Evolutionary conservation across 495 filamentous ascomycete genomes (phyloP).

Genomic region (Penicillium odoratum): DNA sequence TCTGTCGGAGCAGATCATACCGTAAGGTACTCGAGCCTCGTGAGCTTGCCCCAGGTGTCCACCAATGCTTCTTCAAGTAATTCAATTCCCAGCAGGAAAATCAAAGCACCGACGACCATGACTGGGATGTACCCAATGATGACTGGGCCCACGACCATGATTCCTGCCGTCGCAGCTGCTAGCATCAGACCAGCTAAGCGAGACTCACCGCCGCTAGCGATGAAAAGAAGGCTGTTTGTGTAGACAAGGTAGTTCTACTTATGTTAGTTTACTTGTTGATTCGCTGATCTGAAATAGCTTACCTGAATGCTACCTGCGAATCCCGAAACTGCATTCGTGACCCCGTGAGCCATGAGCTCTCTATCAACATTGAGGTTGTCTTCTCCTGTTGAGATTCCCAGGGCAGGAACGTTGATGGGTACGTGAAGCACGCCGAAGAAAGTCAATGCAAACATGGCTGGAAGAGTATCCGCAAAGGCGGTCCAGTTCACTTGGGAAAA

Average conservation of each 20-base stretch:
- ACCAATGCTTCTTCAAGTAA: slow-evolving; percentile 83
- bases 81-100: slow-evolving; percentile 92
- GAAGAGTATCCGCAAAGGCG: slow-evolving; percentile 76
- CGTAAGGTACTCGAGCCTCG: slow-evolving; percentile 83
- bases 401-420: slow-evolving; percentile 93
- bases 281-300: slow-evolving; percentile 15
- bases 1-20: too few relatives aligned
- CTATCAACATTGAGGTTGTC: slow-evolving; percentile 89
- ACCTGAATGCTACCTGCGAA: slow-evolving; percentile 83
- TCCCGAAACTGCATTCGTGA: slow-evolving; percentile 90
- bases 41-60: slow-evolving; percentile 83
- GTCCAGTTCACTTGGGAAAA: slow-evolving; percentile 74
- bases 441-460: slow-evolving; percentile 94
- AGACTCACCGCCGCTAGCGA: slow-evolving; percentile 83
- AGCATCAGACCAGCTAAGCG: slow-evolving; percentile 85
- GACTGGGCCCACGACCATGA: slow-evolving; percentile 80
- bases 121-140: slow-evolving; percentile 94
- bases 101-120: slow-evolving; percentile 93
- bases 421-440: slow-evolving; percentile 98
- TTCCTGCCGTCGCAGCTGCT: slow-evolving; percentile 72
- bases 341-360: slow-evolving; percentile 88
- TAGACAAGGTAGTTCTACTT: slow-evolving; percentile 89
- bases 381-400: slow-evolving; percentile 84
- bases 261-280: slow-evolving; percentile 11
- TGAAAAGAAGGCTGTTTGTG: slow-evolving; percentile 93